Percentiles rank a stretch among this genome's conserved stretches.
phyloP scores from a whole-genome alignment of 2,329 filamentous ascomycete genomes.

The Colletotrichum gigasporum region DNA sequence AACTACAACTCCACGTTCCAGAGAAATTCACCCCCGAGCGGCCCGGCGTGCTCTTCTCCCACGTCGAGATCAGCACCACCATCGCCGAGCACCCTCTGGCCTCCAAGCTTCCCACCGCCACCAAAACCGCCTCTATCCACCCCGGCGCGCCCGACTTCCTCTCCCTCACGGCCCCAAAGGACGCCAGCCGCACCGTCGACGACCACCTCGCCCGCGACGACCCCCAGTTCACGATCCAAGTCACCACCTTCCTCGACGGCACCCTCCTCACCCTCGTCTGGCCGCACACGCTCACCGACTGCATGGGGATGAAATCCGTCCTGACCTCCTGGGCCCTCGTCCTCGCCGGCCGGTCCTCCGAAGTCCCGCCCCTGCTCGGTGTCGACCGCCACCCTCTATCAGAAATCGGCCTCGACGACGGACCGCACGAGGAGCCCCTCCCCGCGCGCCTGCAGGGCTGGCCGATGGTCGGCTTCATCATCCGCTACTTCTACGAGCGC shows the following conservation, averaged over 20 bases:
- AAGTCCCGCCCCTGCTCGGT: constrained; percentile 48
- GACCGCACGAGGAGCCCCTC: constrained; percentile 48
- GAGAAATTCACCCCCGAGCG: constrained; percentile 37
- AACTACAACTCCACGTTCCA: constrained; percentile 43
- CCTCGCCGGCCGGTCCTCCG: constrained; percentile 49
- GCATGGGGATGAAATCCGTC: constrained; percentile 50
- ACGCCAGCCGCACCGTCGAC: constrained; percentile 36
- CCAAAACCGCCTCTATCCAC: constrained; percentile 26
- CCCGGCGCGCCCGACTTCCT: constrained; percentile 16
- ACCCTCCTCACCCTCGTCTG: constrained; percentile 56
- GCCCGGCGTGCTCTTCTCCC: constrained; percentile 51
- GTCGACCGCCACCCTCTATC: too few relatives aligned
- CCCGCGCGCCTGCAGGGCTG: constrained; percentile 41
- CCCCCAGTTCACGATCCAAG: constrained; percentile 56
- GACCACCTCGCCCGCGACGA: constrained; percentile 51
- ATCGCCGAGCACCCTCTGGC: constrained; percentile 53
- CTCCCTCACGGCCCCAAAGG: constrained; percentile 21
- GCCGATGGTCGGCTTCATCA: too few relatives aligned
- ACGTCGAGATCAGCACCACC: constrained; percentile 41
- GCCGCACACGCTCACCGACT: constrained; percentile 58
- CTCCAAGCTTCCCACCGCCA: constrained; percentile 43
- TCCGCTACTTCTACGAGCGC: too few relatives aligned
- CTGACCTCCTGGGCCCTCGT: constrained; percentile 56
- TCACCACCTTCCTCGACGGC: constrained; percentile 57
- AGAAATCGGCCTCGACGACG: too few relatives aligned